Conservation (phyloP, 2,329 filamentous ascomycete species). For the Daldinia eschscholtzii region DNA sequence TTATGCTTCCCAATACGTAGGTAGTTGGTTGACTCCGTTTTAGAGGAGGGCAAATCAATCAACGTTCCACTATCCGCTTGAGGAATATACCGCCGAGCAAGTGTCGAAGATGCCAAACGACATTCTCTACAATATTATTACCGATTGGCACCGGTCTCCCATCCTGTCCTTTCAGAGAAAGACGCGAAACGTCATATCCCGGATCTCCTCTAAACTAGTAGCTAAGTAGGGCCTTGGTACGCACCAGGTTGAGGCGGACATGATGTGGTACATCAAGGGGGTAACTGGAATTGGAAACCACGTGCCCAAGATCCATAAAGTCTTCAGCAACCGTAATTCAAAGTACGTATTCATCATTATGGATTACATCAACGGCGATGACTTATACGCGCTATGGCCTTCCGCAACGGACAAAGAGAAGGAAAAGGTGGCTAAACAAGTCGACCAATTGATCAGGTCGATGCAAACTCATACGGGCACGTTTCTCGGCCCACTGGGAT, state of each 20-base stretch:
- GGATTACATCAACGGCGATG: constrained; percentile 23
- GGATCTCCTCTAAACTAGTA: constrained; percentile 22
- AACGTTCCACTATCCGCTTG: constrained; percentile 22
- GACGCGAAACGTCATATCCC: constrained; percentile 22
- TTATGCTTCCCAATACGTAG: not conserved
- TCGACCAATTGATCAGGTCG: not conserved
- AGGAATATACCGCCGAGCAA: not conserved
- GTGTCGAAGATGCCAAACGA: not conserved
- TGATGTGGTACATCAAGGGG: constrained; percentile 9
- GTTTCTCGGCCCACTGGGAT: constrained; percentile 10
- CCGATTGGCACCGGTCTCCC: constrained; percentile 19
- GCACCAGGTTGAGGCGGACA: constrained; percentile 17
- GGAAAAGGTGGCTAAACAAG: not conserved
- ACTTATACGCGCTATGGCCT: constrained; percentile 21
- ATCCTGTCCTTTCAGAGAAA: constrained; percentile 19
- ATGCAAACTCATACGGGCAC: constrained; percentile 13
- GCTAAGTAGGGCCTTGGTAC: constrained; percentile 24
- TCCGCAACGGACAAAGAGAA: not conserved
- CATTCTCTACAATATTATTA: constrained; percentile 3
- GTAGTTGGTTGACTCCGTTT: not conserved
- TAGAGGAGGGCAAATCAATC: constrained; percentile 15
- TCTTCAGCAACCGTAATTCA: constrained; percentile 9
- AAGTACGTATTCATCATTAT: constrained; percentile 19
- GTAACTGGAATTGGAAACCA: not conserved
- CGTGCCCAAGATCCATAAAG: constrained; percentile 16